Conservation (phyloP, 73 alveolate genomes). For the Uronychia binucleata region DNA sequence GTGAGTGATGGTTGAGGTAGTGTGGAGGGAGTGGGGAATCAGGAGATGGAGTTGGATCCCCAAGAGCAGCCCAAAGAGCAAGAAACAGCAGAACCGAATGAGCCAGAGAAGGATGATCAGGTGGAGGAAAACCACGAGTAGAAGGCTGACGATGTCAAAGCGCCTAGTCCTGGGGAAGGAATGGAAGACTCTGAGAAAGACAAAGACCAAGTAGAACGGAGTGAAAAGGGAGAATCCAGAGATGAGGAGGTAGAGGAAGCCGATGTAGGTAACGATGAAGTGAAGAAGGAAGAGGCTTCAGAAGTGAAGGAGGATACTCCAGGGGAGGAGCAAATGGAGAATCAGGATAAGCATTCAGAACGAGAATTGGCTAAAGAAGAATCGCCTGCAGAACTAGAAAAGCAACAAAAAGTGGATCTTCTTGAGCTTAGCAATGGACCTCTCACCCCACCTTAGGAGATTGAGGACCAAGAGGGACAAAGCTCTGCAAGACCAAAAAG, state of each 20-base stretch:
- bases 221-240: background rate
- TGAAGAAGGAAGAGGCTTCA: background rate
- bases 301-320: background rate
- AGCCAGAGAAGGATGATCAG: background rate
- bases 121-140: background rate
- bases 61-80: background rate
- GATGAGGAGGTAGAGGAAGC: background rate
- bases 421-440: too few species aligned
- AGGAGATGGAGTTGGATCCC: background rate
- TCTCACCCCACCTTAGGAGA: too few species aligned
- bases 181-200: background rate
- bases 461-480: too few species aligned
- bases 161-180: too few species aligned
- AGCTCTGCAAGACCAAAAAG: too few species aligned
- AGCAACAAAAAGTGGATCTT: background rate
- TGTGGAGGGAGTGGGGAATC: background rate
- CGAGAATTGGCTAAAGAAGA: background rate
- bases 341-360: background rate
- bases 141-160: background rate
- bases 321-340: too few species aligned
- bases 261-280: background rate
- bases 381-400: background rate
- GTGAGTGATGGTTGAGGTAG: too few species aligned
- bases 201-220: background rate
- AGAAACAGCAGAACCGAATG: background rate